Evolutionary conservation across 2,329 filamentous ascomycete genomes (phyloP), one percentile per base, ranked within the genome.

Genomic region (Alternaria ventricosa): DNA sequence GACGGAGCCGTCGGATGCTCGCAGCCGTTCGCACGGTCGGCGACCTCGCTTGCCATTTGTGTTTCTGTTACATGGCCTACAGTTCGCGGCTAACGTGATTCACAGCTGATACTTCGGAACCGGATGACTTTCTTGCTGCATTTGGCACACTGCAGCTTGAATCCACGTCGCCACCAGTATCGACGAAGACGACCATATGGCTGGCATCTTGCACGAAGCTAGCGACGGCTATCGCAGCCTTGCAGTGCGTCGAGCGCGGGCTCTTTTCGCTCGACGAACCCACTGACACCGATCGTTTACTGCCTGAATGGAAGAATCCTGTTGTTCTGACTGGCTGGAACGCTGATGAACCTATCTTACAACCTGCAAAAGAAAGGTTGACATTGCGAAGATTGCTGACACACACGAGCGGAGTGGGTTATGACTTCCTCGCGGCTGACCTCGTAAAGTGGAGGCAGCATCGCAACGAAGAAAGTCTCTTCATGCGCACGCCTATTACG

Each of bases 191-290:
- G 4, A 67, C 72, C 9, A 71, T 78, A 66, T 78, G 75, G 76
- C 63, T 76, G 10, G 75, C 76, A 12, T 77, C 73, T 2, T 77
- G 74, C 55, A 73, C 65, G 43, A 78, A 77, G 55, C 57, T 78
- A 5, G 58, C 73, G 5, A 73, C 73, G 25, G 63, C 67, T 10
- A 63, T 79, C 33, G 72, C 73, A 36, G 73, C 63, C 2, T 47
- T 78, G 55, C 74, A 78, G 57, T 74, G 72, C 50, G 70, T 78
- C 15, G 74, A 78, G 55, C 69, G 71, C 6, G 73, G 72, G 3
- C 63, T 73, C 4, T 65, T 77, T 28, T 63, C 63, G 5, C 66
- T 78, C 8, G 68, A 77, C 51, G 67, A 71, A n/a, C 25, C 67
- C 9, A 57, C 54, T 13, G 68, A 70, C 47, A 61, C 75, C 10